A percentile compares a stretch with the other conserved stretches of the same genome.
These are phyloP conservation scores for Rhazya stricta DNA, from an alignment of 257 asterid species.

Conservation along the genomic window DNA sequence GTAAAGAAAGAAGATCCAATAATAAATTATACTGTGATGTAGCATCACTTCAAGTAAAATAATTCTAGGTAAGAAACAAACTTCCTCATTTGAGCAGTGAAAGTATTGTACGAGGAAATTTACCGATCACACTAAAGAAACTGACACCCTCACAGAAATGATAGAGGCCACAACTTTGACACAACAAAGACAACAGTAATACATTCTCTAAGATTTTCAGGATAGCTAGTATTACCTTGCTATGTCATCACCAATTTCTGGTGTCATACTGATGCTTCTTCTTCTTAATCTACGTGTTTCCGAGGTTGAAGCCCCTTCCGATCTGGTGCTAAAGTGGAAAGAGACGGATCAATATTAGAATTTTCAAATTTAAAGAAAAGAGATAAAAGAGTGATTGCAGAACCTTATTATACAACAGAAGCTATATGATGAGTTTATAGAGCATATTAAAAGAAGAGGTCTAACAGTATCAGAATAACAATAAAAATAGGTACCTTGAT, in stretches of 20 bases:
- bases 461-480: neutral
- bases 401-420: neutral
- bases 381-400: neutral
- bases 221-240: conserved; percentile 64
- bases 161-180: neutral
- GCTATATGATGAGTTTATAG: neutral
- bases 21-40: neutral
- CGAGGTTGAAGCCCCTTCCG: conserved; percentile 77
- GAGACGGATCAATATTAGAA: neutral
- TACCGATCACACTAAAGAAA: neutral
- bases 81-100: neutral
- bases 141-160: neutral
- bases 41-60: neutral
- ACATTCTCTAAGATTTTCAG: conserved; percentile 4
- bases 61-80: neutral
- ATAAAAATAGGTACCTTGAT: conserved; percentile 48
- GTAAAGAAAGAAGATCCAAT: neutral
- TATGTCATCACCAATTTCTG: conserved; percentile 96
- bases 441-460: neutral
- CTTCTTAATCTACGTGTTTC: conserved; percentile 81
- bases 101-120: neutral
- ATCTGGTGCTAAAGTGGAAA: conserved; percentile 43
- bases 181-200: conserved; percentile 5
- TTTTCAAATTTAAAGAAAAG: neutral
- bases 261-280: conserved; percentile 95